Conservation (phyloP, 768 basidiomycete species). For the Brasilioporus rufonigricans region DNA sequence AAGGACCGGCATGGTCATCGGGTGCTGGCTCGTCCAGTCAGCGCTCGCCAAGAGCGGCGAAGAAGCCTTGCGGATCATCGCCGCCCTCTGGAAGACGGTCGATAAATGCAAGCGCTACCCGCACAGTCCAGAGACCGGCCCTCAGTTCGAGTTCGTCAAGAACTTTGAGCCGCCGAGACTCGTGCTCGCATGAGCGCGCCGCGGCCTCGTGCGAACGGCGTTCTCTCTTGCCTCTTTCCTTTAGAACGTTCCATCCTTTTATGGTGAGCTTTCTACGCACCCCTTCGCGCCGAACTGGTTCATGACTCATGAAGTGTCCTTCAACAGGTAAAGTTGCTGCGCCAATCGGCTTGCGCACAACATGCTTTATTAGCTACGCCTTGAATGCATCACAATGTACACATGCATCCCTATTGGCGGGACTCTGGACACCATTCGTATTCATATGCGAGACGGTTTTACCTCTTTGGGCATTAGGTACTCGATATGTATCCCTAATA, state of each 20-base stretch:
- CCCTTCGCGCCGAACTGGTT: neutral
- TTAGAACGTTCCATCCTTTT: neutral
- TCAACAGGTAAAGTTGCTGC: neutral
- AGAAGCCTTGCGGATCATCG: slow-evolving; percentile 64
- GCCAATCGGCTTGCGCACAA: slow-evolving; percentile 1
- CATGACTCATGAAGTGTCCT: neutral
- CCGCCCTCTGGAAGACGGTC: slow-evolving; percentile 68
- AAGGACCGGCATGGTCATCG: slow-evolving; percentile 58
- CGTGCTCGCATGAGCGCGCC: slow-evolving; percentile 13
- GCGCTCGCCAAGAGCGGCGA: slow-evolving; percentile 58
- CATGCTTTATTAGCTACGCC: slow-evolving; percentile 6
- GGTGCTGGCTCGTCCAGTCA: slow-evolving; percentile 76
- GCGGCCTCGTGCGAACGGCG: neutral
- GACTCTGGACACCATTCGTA: slow-evolving; percentile 8
- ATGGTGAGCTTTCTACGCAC: slow-evolving; percentile 3
- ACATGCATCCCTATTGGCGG: slow-evolving; percentile 22
- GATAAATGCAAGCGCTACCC: slow-evolving; percentile 77
- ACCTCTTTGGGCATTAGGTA: slow-evolving; percentile 6
- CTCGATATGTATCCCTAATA: slow-evolving; percentile 22
- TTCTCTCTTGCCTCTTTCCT: neutral
- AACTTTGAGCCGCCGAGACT: slow-evolving; percentile 43
- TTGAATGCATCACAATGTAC: slow-evolving; percentile 27
- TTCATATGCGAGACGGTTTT: neutral
- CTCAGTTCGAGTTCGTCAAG: slow-evolving; percentile 73
- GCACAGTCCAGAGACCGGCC: slow-evolving; percentile 75